Base-by-base conservation (phyloP, 2,329 filamentous ascomycete species). In the Aspergillus texensis region DNA sequence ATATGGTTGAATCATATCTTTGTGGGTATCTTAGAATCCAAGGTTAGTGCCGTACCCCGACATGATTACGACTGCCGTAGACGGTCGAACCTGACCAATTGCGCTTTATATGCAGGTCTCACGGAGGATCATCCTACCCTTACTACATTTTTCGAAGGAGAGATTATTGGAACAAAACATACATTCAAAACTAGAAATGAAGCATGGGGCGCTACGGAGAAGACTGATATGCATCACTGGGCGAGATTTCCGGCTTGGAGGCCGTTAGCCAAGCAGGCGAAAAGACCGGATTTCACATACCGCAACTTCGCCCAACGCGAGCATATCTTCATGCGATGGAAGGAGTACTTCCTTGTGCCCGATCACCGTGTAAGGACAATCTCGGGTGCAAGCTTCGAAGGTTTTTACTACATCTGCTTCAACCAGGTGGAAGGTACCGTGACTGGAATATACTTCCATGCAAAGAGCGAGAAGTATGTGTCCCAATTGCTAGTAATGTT, bases 361-460 rank as follows among this genome's bases (percentile, higher is more conserved):
- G 94, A 99, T 73, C 95, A 99, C 77, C 88, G 92, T 19, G 93
- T 98, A 24, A 87, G 90, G 65, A 96, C 92, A 12, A 97, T 99
- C 65, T 91, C 89, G 39, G 95, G 95, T 21, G 95, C 95, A 9
- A 98, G 94, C 74, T 99, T 98, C 65, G 95, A 99, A 75, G 95
- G 95, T 0, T 99, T 99, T 77, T 99, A 98, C 77, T 99, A 99
- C 75, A 98, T 99, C 69, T 97, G 94, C 81, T 98, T 98, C 82
- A 97, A 98, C 78, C 94, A 98, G 79, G 82, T 93, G 56, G 87
- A 89, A 67, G 95, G 94, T 9, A 89, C 86, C 67, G 91, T 99
- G 46, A 94, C 89, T 74, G 95, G 95, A 21, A 97, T 98, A 63
- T 99, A 99, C 80, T 99, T 97, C 77, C 95, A 99, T 81, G 91